Evolutionary conservation across 192 early-diverging fungal species (phyloP).

Genomic region (Polychytrium aggregatum): DNA sequence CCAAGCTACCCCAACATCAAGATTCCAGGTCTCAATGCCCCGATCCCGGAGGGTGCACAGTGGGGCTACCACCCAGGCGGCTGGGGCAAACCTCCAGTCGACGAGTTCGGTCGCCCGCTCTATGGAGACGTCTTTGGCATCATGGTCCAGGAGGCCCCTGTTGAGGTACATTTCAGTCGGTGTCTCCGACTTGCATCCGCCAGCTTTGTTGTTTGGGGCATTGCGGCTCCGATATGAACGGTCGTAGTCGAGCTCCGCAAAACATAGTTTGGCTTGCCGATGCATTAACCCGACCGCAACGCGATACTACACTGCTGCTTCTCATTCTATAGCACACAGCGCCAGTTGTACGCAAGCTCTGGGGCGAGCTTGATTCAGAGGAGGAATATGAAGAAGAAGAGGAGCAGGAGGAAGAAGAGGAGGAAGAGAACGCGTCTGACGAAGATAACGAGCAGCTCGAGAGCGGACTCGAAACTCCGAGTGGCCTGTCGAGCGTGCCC

Average conservation of each 20-base stretch:
- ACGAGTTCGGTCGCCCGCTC: slow-evolving; percentile 74
- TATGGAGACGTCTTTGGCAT: slow-evolving; percentile 94
- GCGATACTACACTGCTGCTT: too few relatives aligned
- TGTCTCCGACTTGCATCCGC: too few relatives aligned
- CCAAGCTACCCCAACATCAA: slow-evolving; percentile 85
- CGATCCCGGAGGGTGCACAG: slow-evolving; percentile 92
- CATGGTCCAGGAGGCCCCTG: slow-evolving; percentile 28
- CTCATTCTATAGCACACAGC: slow-evolving; percentile 51
- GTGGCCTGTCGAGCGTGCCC: slow-evolving; percentile 62
- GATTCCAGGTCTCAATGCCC: slow-evolving; percentile 89
- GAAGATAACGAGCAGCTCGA: slow-evolving; percentile 23
- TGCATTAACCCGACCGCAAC: too few relatives aligned
- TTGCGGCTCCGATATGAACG: too few relatives aligned
- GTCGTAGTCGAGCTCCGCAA: too few relatives aligned
- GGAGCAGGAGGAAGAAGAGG: slow-evolving; percentile 48
- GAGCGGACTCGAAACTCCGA: slow-evolving; percentile 76
- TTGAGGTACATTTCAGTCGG: too few relatives aligned
- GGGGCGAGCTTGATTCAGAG: slow-evolving; percentile 82
- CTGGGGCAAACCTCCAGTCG: slow-evolving; percentile 47
- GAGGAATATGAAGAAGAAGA: slow-evolving; percentile 72
- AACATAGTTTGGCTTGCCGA: too few relatives aligned
- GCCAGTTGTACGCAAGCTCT: slow-evolving; percentile 61
- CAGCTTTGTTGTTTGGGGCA: too few relatives aligned
- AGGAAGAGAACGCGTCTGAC: slow-evolving; percentile 36
- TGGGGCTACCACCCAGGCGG: slow-evolving; percentile 99